Evolutionary conservation across 2,329 filamentous ascomycete genomes (phyloP).

Genomic region (Tolypocladium capitatum): DNA sequence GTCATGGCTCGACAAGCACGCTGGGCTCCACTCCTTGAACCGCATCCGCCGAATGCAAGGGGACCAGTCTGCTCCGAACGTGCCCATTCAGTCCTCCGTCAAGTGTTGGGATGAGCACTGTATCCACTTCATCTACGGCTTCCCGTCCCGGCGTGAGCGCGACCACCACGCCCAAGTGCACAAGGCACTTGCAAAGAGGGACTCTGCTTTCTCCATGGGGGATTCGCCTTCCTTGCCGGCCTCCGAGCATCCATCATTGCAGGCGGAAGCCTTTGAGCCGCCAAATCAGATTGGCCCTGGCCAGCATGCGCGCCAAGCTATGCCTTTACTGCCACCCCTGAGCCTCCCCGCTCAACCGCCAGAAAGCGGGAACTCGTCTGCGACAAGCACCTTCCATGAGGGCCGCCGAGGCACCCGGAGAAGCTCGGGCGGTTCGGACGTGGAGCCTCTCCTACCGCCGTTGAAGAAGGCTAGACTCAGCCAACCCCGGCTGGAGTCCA

Average conservation of each 20-base stretch:
- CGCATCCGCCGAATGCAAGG: constrained; percentile 5
- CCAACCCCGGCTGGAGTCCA: constrained; percentile 41
- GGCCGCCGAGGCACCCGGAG: constrained; percentile 22
- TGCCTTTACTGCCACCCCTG: constrained; percentile 4
- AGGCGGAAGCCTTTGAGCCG: background rate
- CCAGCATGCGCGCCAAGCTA: background rate
- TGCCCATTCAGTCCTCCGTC: constrained; percentile 19
- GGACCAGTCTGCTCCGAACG: background rate
- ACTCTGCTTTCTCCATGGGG: constrained; percentile 28
- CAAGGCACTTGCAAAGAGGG: constrained; percentile 23
- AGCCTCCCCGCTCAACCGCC: constrained; percentile 3
- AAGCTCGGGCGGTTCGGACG: constrained; percentile 31
- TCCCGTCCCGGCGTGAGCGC: constrained; percentile 34
- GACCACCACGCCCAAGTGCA: constrained; percentile 38
- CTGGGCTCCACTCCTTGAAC: constrained; percentile 30
- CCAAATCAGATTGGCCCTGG: background rate
- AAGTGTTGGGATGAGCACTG: constrained; percentile 44
- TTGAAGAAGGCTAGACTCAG: constrained; percentile 39
- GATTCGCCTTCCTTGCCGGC: constrained; percentile 4
- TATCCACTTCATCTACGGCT: constrained; percentile 45
- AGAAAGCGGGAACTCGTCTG: constrained; percentile 4
- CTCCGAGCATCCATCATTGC: constrained; percentile 1
- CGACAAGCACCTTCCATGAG: constrained; percentile 23
- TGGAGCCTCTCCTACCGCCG: constrained; percentile 39
- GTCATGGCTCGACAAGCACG: constrained; percentile 39